A percentile compares a stretch with the other conserved stretches of the same genome.
Evolutionary conservation across 2,329 filamentous ascomycete species (phyloP).

Genomic region (Fusarium staphyleae): DNA sequence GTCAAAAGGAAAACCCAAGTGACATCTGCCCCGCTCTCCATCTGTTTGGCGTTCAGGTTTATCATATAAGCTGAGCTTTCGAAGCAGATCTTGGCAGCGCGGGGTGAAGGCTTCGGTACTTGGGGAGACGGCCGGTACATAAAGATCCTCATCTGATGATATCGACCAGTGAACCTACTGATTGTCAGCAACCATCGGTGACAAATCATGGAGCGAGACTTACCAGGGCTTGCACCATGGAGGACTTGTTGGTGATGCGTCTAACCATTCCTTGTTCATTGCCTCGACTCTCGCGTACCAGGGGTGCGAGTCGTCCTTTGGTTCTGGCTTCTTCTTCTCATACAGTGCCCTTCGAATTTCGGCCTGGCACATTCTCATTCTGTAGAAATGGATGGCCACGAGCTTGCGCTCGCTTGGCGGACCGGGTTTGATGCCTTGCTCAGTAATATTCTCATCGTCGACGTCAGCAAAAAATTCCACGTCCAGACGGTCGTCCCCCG

Average conservation of each 20-base stretch:
- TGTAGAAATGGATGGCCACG: conserved; percentile 90
- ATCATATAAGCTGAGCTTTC: conserved; percentile 85
- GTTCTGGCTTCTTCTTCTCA: conserved; percentile 79
- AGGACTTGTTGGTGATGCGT: conserved; percentile 74
- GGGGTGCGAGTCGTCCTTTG: conserved; percentile 79
- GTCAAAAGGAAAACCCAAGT: conserved; percentile 94
- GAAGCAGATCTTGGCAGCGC: conserved; percentile 83
- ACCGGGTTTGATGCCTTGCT: conserved; percentile 74
- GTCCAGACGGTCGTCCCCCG: conserved; percentile 81
- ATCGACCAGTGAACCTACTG: conserved; percentile 68
- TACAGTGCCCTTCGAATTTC: conserved; percentile 89
- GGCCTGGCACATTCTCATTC: conserved; percentile 85
- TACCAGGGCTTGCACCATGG: conserved; percentile 82
- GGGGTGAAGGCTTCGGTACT: conserved; percentile 80
- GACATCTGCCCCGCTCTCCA: conserved; percentile 77
- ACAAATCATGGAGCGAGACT: conserved; percentile 42
- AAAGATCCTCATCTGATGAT: conserved; percentile 88
- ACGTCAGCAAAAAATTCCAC: conserved; percentile 84
- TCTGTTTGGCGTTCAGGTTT: conserved; percentile 79
- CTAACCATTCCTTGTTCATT: conserved; percentile 81
- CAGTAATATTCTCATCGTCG: conserved; percentile 83
- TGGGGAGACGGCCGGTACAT: conserved; percentile 92
- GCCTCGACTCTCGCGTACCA: conserved; percentile 85
- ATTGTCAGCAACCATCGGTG: conserved; percentile 11
- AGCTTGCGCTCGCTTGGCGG: conserved; percentile 82